phyloP scores from a whole-genome alignment of 768 basidiomycete species.

The Serendipita vermifera region DNA sequence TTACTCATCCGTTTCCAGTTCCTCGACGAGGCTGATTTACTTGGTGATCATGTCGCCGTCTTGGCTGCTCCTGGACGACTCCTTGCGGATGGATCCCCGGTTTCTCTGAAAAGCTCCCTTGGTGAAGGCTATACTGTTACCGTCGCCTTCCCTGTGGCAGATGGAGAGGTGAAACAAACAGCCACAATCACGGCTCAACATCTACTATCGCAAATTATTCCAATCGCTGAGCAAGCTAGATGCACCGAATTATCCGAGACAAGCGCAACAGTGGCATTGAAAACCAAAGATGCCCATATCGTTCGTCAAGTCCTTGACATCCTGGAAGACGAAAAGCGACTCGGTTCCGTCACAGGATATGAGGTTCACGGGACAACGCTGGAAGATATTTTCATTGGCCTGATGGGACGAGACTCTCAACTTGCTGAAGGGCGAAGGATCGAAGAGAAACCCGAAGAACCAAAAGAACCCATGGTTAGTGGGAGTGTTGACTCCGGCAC shows the following conservation, averaged over 20 bases:
- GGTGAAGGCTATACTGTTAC: constrained; percentile 61
- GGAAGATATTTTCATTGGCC: constrained; percentile 66
- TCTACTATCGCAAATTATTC: constrained; percentile 32
- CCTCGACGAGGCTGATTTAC: constrained; percentile 65
- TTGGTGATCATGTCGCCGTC: constrained; percentile 65
- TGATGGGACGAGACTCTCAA: constrained; percentile 35
- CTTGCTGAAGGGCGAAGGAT: neutral
- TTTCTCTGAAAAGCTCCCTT: constrained; percentile 53
- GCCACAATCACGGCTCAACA: constrained; percentile 19
- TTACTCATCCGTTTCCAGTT: constrained; percentile 30
- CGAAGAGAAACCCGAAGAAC: constrained; percentile 20
- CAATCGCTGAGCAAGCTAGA: constrained; percentile 34
- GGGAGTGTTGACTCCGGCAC: constrained; percentile 1
- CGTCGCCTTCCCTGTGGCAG: constrained; percentile 33
- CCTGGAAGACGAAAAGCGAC: constrained; percentile 34
- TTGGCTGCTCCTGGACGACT: constrained; percentile 63
- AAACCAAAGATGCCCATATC: constrained; percentile 40
- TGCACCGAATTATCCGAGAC: constrained; percentile 31
- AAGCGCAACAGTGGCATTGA: constrained; percentile 43
- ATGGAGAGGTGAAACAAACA: constrained; percentile 19
- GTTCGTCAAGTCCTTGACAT: constrained; percentile 45
- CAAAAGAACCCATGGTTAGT: neutral
- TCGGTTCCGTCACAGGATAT: constrained; percentile 36
- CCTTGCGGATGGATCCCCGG: constrained; percentile 60
- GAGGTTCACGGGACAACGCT: constrained; percentile 63